Evolutionary conservation across 768 basidiomycete species (phyloP).

Genomic region (Cystobasidium ongulense): DNA sequence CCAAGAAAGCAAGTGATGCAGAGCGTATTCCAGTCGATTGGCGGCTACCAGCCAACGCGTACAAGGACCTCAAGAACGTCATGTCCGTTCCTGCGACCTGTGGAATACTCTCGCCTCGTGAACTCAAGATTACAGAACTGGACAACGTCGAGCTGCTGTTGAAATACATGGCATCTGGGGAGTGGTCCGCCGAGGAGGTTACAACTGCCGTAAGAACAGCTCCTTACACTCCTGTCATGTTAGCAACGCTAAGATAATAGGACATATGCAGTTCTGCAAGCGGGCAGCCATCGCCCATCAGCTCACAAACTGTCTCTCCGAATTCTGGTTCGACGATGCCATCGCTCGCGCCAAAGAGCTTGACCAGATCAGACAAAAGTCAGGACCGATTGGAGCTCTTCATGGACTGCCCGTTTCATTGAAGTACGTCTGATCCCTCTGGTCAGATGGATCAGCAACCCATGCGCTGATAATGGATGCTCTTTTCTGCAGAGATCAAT

Average conservation of each 20-base stretch:
- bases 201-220: conserved; percentile 45
- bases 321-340: conserved; percentile 68
- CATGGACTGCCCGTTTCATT: not conserved
- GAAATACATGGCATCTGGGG: conserved; percentile 51
- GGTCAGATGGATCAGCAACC: not conserved
- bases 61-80: not conserved
- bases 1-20: not conserved
- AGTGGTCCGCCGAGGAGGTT: conserved; percentile 51
- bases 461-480: not conserved
- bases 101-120: conserved; percentile 54
- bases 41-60: not conserved
- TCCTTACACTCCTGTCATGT: no score
- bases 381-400: not conserved
- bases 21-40: not conserved
- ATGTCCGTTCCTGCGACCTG: not conserved
- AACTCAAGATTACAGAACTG: conserved; percentile 57
- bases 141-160: conserved; percentile 51
- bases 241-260: no score
- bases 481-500: not conserved
- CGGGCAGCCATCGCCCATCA: conserved; percentile 71
- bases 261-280: conserved; percentile 61
- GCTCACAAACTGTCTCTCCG: conserved; percentile 71
- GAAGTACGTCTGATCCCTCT: not conserved
- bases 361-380: conserved; percentile 49
- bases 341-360: conserved; percentile 60